Base-by-base conservation (phyloP, 1,284 basidiomycete genomes). In the Takashimella tepidaria region DNA sequence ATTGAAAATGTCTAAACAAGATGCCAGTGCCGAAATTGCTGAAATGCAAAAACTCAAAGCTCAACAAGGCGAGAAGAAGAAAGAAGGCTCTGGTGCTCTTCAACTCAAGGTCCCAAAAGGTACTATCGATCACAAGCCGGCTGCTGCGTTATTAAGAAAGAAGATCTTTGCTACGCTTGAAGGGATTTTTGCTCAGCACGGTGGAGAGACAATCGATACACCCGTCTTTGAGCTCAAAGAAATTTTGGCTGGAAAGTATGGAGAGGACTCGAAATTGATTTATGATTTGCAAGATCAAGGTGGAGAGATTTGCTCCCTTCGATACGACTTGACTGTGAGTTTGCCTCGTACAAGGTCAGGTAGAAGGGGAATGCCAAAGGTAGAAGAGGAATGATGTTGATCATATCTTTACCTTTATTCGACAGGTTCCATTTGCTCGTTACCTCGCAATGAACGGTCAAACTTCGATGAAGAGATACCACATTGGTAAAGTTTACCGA, bases 261-360 rank as follows among this genome's bases (percentile, higher is more conserved):
- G 92, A 54, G 96, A 98, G 77, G 95, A 98, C 74, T 84, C 87
- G 47, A 98, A 99, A 77, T 85, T 98, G 66, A 98, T 98, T 65
- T 98, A 97, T 75, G 95, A 98, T 76, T 82, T 99, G 50, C 85
- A 88, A 80, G 96, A 98, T 76, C 96, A 98, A 74, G 96, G 95
- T n/a, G 95, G 96, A 22, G 96, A 99, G 76, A 84, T 98, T 65
- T 88, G 97, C 60, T 89, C 89, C 20, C 78, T 99, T 62, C 81
- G 95, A 54, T 99, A 98, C 71, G 95, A 99, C 73, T 85, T 98
- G 67, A 98, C 95, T 21, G 93, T 81, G 57, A 59, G 78, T 68
- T 16, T 45, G 1, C 13, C 3, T n/a, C 22, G 27, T 1, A 19
- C 27, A 8, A 11, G 24, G n/a, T n/a, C n/a, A n/a, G n/a, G 21